These are phyloP conservation scores for Yamadazyma aaseri DNA, from an alignment of 1,139 yeast genomes.

Conservation along the genomic window DNA sequence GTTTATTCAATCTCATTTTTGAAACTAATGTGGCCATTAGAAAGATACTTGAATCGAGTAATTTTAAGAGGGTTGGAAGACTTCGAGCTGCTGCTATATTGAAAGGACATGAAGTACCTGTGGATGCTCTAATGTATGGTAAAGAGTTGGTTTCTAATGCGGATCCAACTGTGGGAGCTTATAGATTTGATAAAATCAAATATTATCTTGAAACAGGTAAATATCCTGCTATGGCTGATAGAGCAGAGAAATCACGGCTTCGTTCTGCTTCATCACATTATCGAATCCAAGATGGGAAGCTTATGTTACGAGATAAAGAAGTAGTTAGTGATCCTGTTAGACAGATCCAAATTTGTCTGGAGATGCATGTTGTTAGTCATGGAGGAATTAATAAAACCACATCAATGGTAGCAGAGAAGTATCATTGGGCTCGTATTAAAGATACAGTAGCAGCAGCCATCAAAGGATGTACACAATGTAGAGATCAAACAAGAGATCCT, in stretches of 20 bases:
- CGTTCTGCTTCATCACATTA: conserved; percentile 83
- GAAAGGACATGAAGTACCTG: conserved; percentile 79
- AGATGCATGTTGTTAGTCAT: conserved; percentile 66
- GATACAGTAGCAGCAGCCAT: conserved; percentile 83
- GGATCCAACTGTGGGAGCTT: conserved; percentile 54
- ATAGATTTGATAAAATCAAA: conserved; percentile 74
- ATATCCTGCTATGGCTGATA: conserved; percentile 79
- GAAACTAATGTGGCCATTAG: conserved; percentile 85
- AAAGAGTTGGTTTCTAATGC: conserved; percentile 49
- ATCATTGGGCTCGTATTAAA: conserved; percentile 90
- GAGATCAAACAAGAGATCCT: conserved; percentile 40
- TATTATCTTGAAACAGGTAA: conserved; percentile 79
- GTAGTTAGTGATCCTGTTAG: conserved; percentile 74
- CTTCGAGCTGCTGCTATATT: conserved; percentile 83
- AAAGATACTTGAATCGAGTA: conserved; percentile 73
- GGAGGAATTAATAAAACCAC: conserved; percentile 93
- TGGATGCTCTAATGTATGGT: conserved; percentile 76
- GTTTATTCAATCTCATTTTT: conserved; percentile 82
- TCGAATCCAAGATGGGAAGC: conserved; percentile 63
- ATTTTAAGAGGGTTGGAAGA: conserved; percentile 75
- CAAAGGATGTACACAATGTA: conserved; percentile 72
- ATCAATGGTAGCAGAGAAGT: conserved; percentile 69
- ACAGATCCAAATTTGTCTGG: conserved; percentile 75
- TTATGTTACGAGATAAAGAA: conserved; percentile 76
- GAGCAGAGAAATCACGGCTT: conserved; percentile 81